Evolutionary conservation across 176 grass and related monocot genomes (phyloP).

Genomic region (Themeda triandra): DNA sequence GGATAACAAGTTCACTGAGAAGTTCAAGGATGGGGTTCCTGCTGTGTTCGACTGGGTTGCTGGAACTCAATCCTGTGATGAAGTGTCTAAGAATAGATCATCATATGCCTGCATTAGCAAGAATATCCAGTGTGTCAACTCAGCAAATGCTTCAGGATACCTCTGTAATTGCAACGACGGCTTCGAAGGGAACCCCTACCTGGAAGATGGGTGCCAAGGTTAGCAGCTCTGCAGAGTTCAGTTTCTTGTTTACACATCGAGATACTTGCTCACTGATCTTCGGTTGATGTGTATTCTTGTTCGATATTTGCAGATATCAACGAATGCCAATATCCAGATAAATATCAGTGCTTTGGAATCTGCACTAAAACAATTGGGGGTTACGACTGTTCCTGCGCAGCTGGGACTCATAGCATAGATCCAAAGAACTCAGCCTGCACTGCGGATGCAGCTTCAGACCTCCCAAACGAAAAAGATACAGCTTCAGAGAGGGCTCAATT

Average conservation of each 20-base stretch:
- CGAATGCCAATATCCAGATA: not conserved
- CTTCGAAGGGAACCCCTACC: too few species aligned
- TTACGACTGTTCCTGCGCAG: not conserved
- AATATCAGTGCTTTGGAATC: not conserved
- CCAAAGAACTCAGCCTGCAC: not conserved
- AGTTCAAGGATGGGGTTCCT: constrained; percentile 32
- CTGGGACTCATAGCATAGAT: not conserved
- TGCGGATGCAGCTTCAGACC: constrained; percentile 2
- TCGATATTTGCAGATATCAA: constrained; percentile 3
- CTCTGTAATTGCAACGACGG: constrained; percentile 21
- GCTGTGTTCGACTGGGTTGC: constrained; percentile 41
- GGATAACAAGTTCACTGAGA: not conserved
- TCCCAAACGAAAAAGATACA: not conserved
- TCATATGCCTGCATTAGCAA: constrained; percentile 26
- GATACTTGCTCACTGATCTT: not conserved
- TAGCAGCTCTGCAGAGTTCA: not conserved
- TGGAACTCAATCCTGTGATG: not conserved
- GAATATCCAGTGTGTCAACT: constrained; percentile 1
- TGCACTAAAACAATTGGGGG: not conserved
- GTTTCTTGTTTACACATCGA: not conserved
- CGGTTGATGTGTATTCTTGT: not conserved
- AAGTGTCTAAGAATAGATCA: constrained; percentile 12
- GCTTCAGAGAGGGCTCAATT: constrained; percentile 25
- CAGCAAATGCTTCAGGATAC: constrained; percentile 36
- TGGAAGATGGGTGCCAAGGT: too few species aligned